A percentile compares a stretch with the other conserved stretches of the same genome.
phyloP scores from a whole-genome alignment of 768 basidiomycete species.

The Rhodotorula sphaerocarpa region DNA sequence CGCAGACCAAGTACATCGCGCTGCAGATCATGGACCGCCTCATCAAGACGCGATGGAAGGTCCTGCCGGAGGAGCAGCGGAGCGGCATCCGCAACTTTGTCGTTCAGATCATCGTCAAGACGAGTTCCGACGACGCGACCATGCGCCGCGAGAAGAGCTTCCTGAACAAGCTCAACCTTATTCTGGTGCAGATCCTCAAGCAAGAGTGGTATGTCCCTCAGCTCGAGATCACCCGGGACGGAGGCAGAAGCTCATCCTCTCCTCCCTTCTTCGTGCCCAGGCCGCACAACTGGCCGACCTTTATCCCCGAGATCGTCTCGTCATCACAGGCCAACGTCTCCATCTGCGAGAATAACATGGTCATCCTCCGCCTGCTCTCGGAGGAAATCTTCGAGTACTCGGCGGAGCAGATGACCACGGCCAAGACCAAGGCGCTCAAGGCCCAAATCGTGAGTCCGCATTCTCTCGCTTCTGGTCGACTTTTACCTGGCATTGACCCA shows the following conservation, averaged over 20 bases:
- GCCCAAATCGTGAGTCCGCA: conserved; percentile 89
- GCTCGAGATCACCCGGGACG: too few relatives aligned
- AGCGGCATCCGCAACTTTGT: conserved; percentile 95
- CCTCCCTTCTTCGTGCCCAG: not conserved
- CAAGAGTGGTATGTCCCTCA: conserved; percentile 69
- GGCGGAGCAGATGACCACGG: conserved; percentile 96
- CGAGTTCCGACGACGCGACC: conserved; percentile 61
- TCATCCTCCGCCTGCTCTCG: conserved; percentile 89
- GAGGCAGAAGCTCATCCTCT: too few relatives aligned
- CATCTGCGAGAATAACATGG: conserved; percentile 99
- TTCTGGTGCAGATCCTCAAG: conserved; percentile 93
- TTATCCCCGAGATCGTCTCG: conserved; percentile 92
- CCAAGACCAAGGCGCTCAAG: conserved; percentile 93
- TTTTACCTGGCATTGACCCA: too few relatives aligned
- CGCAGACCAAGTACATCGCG: conserved; percentile 85
- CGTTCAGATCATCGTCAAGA: conserved; percentile 83
- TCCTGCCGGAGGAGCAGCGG: conserved; percentile 84
- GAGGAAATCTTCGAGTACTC: conserved; percentile 99
- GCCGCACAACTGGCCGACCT: conserved; percentile 95
- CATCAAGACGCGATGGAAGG: conserved; percentile 90
- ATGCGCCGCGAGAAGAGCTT: conserved; percentile 89
- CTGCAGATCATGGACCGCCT: conserved; percentile 94
- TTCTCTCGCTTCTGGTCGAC: conserved; percentile 46
- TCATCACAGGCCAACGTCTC: conserved; percentile 93
- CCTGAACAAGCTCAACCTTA: conserved; percentile 91